Conservation (phyloP, 306 rosid genomes). For the Mimosa pudica region DNA sequence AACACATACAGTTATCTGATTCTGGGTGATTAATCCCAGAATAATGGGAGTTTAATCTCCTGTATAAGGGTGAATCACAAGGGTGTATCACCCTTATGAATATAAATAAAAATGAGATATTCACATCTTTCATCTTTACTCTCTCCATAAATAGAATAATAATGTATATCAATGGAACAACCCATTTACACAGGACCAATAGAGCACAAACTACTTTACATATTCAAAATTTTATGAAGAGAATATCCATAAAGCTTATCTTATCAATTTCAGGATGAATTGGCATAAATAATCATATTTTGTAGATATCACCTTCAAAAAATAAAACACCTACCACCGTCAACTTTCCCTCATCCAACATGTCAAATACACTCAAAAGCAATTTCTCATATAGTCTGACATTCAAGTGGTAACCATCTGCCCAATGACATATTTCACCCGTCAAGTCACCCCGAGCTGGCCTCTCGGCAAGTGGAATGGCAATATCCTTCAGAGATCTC, state of each 20-base stretch:
- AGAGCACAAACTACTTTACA: constrained; percentile 19
- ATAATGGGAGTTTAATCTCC: background rate
- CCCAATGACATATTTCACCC: constrained; percentile 99
- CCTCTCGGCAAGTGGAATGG: constrained; percentile 88
- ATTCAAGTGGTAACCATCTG: constrained; percentile 91
- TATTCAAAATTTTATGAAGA: constrained; percentile 21
- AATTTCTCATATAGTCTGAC: constrained; percentile 92
- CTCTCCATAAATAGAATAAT: constrained; percentile 11
- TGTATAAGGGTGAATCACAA: background rate
- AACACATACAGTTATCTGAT: background rate
- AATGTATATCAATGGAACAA: constrained; percentile 31
- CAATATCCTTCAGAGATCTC: constrained; percentile 85
- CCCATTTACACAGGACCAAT: constrained; percentile 19
- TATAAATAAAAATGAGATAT: background rate
- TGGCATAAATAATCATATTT: constrained; percentile 18
- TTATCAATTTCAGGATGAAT: constrained; percentile 31
- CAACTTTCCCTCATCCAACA: constrained; percentile 93
- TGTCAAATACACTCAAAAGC: constrained; percentile 90
- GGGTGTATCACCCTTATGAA: background rate
- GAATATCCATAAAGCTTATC: constrained; percentile 22
- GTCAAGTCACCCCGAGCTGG: constrained; percentile 98
- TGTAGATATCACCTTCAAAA: constrained; percentile 26
- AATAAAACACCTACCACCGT: constrained; percentile 77
- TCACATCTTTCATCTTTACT: constrained; percentile 5
- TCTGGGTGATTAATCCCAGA: background rate